A percentile compares a stretch with the other conserved stretches of the same genome.
These are phyloP conservation scores for Aspergillus spinulosporus DNA, from an alignment of 2,329 filamentous ascomycete genomes.

Conservation along the genomic window DNA sequence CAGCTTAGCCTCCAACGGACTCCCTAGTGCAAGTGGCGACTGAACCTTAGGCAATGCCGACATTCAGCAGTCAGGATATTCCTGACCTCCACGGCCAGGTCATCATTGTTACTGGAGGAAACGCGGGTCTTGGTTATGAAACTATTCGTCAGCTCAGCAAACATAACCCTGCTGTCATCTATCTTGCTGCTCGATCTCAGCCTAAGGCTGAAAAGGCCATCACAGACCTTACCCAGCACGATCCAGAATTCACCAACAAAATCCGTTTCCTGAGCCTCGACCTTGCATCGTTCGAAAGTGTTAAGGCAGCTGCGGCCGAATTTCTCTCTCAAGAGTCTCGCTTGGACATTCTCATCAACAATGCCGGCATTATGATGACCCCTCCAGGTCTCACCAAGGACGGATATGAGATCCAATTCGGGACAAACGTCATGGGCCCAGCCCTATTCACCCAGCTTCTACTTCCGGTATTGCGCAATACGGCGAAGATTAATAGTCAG, in stretches of 20 bases:
- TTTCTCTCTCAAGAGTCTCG: conserved; percentile 16
- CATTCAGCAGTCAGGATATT: conserved; percentile 32
- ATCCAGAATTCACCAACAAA: background rate
- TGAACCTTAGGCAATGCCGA: background rate
- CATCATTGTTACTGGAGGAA: conserved; percentile 50
- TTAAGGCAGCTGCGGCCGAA: conserved; percentile 16
- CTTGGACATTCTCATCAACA: conserved; percentile 33
- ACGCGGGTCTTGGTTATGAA: conserved; percentile 50
- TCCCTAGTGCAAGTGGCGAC: no score
- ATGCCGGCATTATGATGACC: conserved; percentile 33
- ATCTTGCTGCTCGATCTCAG: background rate
- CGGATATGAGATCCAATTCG: conserved; percentile 35
- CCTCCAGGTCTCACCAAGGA: conserved; percentile 27
- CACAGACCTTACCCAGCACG: background rate
- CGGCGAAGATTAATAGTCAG: conserved; percentile 13
- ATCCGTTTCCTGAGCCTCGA: conserved; percentile 7
- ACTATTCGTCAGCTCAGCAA: conserved; percentile 32
- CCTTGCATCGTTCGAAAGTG: conserved; percentile 17
- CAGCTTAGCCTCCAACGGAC: no score
- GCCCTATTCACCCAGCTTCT: conserved; percentile 30
- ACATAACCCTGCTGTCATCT: conserved; percentile 14
- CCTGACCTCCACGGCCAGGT: conserved; percentile 44
- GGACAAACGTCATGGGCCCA: conserved; percentile 32
- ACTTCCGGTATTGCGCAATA: conserved; percentile 23
- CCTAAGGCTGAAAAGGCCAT: conserved; percentile 14